Base-by-base conservation (phyloP, 768 basidiomycete species). In the Hortiboletus campestris region DNA sequence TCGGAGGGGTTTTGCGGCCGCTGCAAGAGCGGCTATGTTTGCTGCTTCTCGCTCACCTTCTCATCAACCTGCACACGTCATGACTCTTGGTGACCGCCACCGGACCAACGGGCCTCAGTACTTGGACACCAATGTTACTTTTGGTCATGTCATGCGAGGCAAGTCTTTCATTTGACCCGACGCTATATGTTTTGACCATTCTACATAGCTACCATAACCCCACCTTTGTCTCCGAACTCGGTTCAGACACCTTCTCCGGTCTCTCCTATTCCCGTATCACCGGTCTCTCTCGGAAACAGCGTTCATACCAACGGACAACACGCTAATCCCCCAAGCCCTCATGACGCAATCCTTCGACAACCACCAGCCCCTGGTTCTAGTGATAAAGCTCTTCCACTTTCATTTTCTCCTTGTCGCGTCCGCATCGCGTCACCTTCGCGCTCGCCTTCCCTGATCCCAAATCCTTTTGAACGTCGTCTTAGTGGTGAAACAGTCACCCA, bases 391-490 rank as follows among this genome's bases (percentile, higher is more conserved):
- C 43, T 12, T 16, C 55, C 58, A 32, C 64, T 57, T 17, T 31
- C 61, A 1, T 62, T 71, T 19, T 63, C 72, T 19, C 49, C 64
- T 45, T 57, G 58, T 31, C 46, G 17, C 28, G 53, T 72, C 29
- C 63, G 62, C 52, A 63, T 74, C 38, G 71, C 63, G 19, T 69
- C 66, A 5, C 61, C 68, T 35, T 63, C 74, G 3, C 65, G 59
- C 31, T 61, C 66, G n/a, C 70, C 68, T 49, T 72, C 70, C 9
- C 68, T 66, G 1, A 67, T 97, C 90, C 93, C 96, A 87, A 80
- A 91, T 91, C 67, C 96, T 88, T 68, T 96, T 86, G 65, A 80
- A 85, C 73, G 91, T 91, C 74, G 94, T 91, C 70, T 98, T 86
- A 73, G 96, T 92, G 68, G 95, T 89, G 70, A 60, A 61, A 74